Evolutionary conservation across 1,284 basidiomycete genomes (phyloP), one percentile per base, ranked within the genome.

Genomic region (Leccinum subrobustum): DNA sequence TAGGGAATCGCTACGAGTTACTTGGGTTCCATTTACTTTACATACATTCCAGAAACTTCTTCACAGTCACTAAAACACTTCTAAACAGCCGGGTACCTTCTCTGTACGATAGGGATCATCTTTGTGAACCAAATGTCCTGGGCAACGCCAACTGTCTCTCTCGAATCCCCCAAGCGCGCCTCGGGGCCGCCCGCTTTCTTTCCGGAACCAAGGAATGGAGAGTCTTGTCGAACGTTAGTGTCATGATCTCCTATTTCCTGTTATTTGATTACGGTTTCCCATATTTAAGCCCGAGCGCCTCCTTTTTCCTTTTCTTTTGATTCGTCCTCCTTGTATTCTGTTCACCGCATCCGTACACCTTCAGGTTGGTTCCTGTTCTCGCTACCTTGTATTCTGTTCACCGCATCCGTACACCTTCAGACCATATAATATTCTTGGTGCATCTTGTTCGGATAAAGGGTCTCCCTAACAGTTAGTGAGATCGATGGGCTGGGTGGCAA

Each of bases 21-120:
- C 37, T 4, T 39, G 37, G 33, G 16, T 39, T 42, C n/a, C 18
- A 44, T 44, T 20, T 20, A 20, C 18, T 44, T 44, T 20, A 44
- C 12, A 47, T 4, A 20, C 18, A 47, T 47, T 7, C 20, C 18
- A 20, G 9, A 11, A 11, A 18, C 44, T 47, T 47, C 44, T 47
- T 2, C 18, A 7, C n/a, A 35, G 35, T 37, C 35, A 23, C 23
- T 23, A 23, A 23, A 23, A 23, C 23, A 27, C 9, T 6, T 44
- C 6, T 44, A 44, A 11, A 11, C 18, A 20, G 6, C 9, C 31
- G 0, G 9, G 9, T 44, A 18, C 6, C 57, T 35, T 37, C 59
- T 64, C 44, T 64, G 63, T 23, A 64, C 63, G 1, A 61, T 53
- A 25, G 63, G 63, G 12, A 64, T 64, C 3, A 47, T 37, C 23